Base-by-base conservation (phyloP, 2,329 filamentous ascomycete genomes). In the Plectosphaerella sp. region DNA sequence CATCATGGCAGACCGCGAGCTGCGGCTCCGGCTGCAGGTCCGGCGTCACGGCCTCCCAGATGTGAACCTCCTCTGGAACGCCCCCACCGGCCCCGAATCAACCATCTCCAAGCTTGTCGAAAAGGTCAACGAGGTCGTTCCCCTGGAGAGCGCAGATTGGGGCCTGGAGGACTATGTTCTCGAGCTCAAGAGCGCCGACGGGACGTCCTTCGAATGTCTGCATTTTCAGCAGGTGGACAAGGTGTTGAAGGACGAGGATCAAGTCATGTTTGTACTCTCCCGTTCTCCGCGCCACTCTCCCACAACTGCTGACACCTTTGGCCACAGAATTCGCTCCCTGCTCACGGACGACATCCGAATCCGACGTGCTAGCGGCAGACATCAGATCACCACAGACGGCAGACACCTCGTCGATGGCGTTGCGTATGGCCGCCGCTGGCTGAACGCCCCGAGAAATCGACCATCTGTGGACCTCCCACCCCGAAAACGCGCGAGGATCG, bases 111-210 rank as follows among this genome's bases (percentile, higher is more conserved):
- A 87, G 59, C 80, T 97, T 2, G 76, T 97, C 37, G 83, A 88
- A 57, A 81, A 90, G 55, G 76, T 97, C 59, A 92, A 95, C 68
- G 82, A 89, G 43, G 78, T 88, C 15, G 74, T 97, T 2, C 91
- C 92, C 0, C 81, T 97, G 0, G 91, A 96, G 71, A 84, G 86
- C 52, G 78, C 78, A 41, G 77, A 91, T 54, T 96, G 91, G 90
- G 91, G 90, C 0, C 72, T 96, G 4, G 92, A 97, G 62, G 90
- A 97, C 65, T 97, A 97, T 67, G 82, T 82, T 9, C 89, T 96
- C 28, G 89, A 95, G 68, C 77, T 96, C 4, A 68, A 69, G 18
- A 76, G 79, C 51, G 61, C 63, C 25, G 69, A 73, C 37, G 79
- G 78, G n/a, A 73, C 70, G 16, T 84, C 81, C 45, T 97, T 89